phyloP scores from a whole-genome alignment of 1,139 yeast species.

The Wickerhamomyces sp. region DNA sequence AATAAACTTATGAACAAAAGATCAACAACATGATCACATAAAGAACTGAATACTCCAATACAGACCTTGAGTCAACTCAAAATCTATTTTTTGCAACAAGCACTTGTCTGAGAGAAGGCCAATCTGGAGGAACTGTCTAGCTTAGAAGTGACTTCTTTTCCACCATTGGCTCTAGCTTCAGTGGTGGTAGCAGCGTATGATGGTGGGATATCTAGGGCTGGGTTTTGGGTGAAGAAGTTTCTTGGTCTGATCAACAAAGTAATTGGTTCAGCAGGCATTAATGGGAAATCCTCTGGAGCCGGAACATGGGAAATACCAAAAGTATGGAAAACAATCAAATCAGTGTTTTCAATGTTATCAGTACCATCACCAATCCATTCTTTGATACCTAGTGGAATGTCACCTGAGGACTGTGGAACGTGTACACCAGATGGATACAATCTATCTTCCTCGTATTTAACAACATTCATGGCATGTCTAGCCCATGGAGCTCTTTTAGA shows the following conservation, averaged over 20 bases:
- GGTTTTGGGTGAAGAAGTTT: conserved; percentile 72
- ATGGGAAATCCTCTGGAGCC: conserved; percentile 85
- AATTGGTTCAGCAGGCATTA: conserved; percentile 83
- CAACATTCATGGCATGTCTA: conserved; percentile 57
- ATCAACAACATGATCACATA: not conserved
- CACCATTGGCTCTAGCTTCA: conserved; percentile 30
- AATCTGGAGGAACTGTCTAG: conserved; percentile 42
- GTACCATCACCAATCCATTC: conserved; percentile 69
- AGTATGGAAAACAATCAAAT: conserved; percentile 70
- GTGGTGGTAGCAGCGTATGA: conserved; percentile 59
- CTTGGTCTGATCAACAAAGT: conserved; percentile 73
- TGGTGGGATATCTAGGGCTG: conserved; percentile 71
- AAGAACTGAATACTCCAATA: not conserved
- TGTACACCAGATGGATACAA: conserved; percentile 78
- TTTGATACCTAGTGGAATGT: conserved; percentile 64
- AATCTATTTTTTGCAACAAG: conserved; percentile 23
- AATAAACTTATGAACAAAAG: not conserved
- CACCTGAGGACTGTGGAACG: conserved; percentile 79
- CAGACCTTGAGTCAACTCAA: not conserved
- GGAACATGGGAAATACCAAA: conserved; percentile 86
- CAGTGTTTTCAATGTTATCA: conserved; percentile 61
- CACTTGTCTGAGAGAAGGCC: conserved; percentile 33
- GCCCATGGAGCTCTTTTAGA: conserved; percentile 85
- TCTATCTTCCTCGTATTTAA: conserved; percentile 58
- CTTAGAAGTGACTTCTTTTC: conserved; percentile 33